Evolutionary conservation across 2,329 filamentous ascomycete genomes (phyloP).

Genomic region (Penicillium sp.): DNA sequence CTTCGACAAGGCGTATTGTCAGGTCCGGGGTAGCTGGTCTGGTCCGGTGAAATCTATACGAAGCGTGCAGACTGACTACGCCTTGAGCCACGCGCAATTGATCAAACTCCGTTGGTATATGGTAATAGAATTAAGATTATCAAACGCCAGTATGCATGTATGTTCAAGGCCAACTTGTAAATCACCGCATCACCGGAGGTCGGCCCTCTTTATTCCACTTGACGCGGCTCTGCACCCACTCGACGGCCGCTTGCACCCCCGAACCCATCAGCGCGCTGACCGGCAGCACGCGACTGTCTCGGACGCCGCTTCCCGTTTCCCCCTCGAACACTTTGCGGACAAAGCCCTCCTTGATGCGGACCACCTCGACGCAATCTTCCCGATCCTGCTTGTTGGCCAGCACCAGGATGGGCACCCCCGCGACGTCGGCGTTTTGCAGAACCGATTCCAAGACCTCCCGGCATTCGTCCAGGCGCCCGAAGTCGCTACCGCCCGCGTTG

Average conservation of each 20-base stretch:
- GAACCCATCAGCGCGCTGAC: slow-evolving; percentile 80
- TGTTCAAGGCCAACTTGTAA: background rate
- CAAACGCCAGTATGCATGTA: slow-evolving; percentile 22
- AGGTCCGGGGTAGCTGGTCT: too few species aligned
- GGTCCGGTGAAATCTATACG: too few species aligned
- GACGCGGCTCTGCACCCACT: slow-evolving; percentile 88
- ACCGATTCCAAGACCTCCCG: slow-evolving; percentile 86
- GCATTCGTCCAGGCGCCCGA: slow-evolving; percentile 76
- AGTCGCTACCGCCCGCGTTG: slow-evolving; percentile 36
- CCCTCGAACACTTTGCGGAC: slow-evolving; percentile 96
- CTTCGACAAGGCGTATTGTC: too few species aligned
- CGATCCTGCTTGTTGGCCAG: slow-evolving; percentile 97
- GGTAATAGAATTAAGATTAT: slow-evolving; percentile 8
- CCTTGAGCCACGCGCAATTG: background rate
- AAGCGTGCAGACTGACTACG: too few species aligned
- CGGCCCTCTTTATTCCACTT: slow-evolving; percentile 95
- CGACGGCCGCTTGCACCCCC: slow-evolving; percentile 91
- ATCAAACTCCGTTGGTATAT: slow-evolving; percentile 15
- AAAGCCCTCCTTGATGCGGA: slow-evolving; percentile 93
- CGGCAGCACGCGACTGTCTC: slow-evolving; percentile 87
- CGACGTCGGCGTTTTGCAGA: slow-evolving; percentile 79
- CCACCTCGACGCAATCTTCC: slow-evolving; percentile 96
- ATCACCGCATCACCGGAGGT: slow-evolving; percentile 86
- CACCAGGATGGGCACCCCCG: slow-evolving; percentile 86
- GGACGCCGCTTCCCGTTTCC: slow-evolving; percentile 78